These are phyloP conservation scores for Pseudocercospora cruenta DNA, from an alignment of 2,329 filamentous ascomycete genomes.

Conservation along the genomic window DNA sequence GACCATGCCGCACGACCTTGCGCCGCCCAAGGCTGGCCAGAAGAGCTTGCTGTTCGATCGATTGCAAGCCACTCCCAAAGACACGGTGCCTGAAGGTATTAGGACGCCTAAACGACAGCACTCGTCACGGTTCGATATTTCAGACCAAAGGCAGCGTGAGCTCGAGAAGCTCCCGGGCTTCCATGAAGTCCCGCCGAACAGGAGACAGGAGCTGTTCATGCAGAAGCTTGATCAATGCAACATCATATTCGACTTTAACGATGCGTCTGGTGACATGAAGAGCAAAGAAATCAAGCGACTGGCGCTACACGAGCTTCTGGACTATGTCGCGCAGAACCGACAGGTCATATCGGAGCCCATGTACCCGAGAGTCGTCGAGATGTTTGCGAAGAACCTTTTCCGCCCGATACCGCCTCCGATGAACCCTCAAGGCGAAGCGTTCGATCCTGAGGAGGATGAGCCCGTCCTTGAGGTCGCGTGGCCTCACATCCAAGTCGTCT, in stretches of 20 bases:
- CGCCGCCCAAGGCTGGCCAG: slow-evolving; percentile 85
- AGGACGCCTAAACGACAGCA: slow-evolving; percentile 95
- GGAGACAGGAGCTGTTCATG: slow-evolving; percentile 97
- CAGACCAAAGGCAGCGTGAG: slow-evolving; percentile 83
- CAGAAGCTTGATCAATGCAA: slow-evolving; percentile 99
- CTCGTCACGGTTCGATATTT: slow-evolving; percentile 97
- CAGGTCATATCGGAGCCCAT: slow-evolving; percentile 98
- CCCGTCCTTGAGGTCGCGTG: slow-evolving; percentile 97
- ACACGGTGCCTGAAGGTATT: slow-evolving; percentile 85
- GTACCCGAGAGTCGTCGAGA: slow-evolving; percentile 97
- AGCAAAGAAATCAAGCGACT: slow-evolving; percentile 99
- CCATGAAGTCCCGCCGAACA: slow-evolving; percentile 93
- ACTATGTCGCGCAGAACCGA: slow-evolving; percentile 97
- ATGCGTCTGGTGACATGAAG: slow-evolving; percentile 97
- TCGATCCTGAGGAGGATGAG: slow-evolving; percentile 97
- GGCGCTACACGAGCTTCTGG: slow-evolving; percentile 90
- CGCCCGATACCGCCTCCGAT: slow-evolving; percentile 94
- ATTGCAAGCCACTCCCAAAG: slow-evolving; percentile 90
- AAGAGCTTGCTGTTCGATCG: slow-evolving; percentile 89
- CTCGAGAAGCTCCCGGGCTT: slow-evolving; percentile 97
- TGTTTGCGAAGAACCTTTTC: slow-evolving; percentile 99
- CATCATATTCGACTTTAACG: slow-evolving; percentile 99
- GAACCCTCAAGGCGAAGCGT: slow-evolving; percentile 96
- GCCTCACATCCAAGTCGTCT: slow-evolving; percentile 99
- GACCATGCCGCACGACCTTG: slow-evolving; percentile 96